phyloP scores from a whole-genome alignment of 345 rosid species.

The Salix exigua region DNA sequence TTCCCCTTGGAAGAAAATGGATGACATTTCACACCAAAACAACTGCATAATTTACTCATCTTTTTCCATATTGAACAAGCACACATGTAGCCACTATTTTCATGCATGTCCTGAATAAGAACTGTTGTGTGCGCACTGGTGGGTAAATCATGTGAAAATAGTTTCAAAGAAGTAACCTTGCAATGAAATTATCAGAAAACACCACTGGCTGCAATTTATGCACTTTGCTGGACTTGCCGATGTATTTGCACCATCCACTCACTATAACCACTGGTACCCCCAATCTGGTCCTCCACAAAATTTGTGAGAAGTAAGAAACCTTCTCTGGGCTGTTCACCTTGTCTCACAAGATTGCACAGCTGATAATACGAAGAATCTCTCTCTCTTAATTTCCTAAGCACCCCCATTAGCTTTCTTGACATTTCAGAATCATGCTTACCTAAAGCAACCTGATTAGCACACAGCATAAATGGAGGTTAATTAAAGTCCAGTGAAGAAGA shows the following conservation, averaged over 20 bases:
- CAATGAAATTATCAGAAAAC: neutral
- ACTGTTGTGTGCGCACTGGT: neutral
- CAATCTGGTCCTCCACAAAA: slow-evolving; percentile 80
- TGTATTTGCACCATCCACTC: slow-evolving; percentile 88
- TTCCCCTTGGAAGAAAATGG: neutral
- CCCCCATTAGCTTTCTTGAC: slow-evolving; percentile 71
- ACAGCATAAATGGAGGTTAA: slow-evolving; percentile 2
- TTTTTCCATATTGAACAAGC: neutral
- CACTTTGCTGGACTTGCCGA: slow-evolving; percentile 82
- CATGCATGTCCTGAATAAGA: neutral
- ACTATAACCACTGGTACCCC: slow-evolving; percentile 66
- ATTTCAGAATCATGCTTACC: slow-evolving; percentile 61
- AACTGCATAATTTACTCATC: neutral
- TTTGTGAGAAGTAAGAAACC: slow-evolving; percentile 72
- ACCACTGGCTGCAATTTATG: slow-evolving; percentile 28
- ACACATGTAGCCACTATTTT: neutral
- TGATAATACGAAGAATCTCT: slow-evolving; percentile 69
- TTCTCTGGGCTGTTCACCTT: slow-evolving; percentile 99
- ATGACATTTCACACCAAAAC: neutral
- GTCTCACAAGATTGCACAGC: slow-evolving; percentile 71
- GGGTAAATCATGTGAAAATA: neutral
- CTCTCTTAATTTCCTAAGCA: slow-evolving; percentile 68
- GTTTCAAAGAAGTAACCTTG: neutral
- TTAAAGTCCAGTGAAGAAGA: neutral
- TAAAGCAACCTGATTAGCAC: slow-evolving; percentile 54